Evolutionary conservation across 1,139 yeast genomes (phyloP).

Genomic region (Protomyces lactucae-debilis): DNA sequence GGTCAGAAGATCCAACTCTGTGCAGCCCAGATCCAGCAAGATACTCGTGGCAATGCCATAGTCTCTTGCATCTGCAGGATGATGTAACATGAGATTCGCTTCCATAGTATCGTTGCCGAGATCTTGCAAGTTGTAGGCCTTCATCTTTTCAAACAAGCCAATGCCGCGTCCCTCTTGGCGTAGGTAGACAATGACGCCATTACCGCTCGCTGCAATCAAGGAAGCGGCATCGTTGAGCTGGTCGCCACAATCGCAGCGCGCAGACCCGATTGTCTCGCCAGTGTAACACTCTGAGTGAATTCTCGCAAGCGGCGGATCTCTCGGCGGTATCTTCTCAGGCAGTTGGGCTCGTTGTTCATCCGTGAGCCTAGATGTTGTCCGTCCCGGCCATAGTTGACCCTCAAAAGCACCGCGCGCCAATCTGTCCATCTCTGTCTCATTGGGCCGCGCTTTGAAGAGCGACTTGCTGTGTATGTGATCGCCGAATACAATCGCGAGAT

Average conservation of each 20-base stretch:
- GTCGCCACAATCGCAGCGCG: constrained; percentile 98
- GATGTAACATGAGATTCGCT: constrained; percentile 85
- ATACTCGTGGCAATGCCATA: constrained; percentile 93
- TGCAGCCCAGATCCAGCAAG: constrained; percentile 70
- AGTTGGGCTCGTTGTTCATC: background rate
- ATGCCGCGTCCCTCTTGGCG: constrained; percentile 99
- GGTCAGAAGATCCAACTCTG: constrained; percentile 70
- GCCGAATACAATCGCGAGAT: constrained; percentile 94
- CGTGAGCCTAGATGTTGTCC: constrained; percentile 51
- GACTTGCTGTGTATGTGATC: constrained; percentile 78
- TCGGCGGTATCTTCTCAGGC: background rate
- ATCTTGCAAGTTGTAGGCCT: constrained; percentile 95
- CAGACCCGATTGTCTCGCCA: constrained; percentile 98
- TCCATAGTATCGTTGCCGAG: constrained; percentile 98
- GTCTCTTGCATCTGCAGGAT: constrained; percentile 94
- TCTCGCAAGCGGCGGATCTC: constrained; percentile 53
- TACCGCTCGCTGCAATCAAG: constrained; percentile 77
- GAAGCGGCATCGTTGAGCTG: constrained; percentile 98
- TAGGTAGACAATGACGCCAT: constrained; percentile 89
- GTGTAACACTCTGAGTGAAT: constrained; percentile 98
- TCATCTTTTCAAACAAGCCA: constrained; percentile 92
- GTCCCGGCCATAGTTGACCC: constrained; percentile 83
- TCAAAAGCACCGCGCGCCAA: constrained; percentile 97
- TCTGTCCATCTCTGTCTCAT: constrained; percentile 83
- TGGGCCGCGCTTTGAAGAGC: constrained; percentile 55